phyloP scores from a whole-genome alignment of 1,284 basidiomycete genomes.

The Apiotrichum siamense region DNA sequence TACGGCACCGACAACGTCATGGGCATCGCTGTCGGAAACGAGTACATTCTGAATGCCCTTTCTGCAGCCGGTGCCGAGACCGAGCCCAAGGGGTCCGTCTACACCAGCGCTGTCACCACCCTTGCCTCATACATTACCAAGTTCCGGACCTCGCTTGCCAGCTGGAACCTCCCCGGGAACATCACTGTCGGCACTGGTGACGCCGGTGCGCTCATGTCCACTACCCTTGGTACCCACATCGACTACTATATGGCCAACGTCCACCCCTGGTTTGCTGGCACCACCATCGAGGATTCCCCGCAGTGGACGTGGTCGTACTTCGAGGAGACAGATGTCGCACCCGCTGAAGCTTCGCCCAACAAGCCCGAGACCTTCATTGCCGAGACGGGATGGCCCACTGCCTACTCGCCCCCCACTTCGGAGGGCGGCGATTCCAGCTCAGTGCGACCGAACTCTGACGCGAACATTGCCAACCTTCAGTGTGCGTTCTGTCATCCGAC shows the following conservation, averaged over 20 bases:
- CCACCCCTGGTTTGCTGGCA: conserved; percentile 66
- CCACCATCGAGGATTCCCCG: conserved; percentile 60
- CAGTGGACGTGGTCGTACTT: conserved; percentile 61
- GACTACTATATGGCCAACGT: conserved; percentile 66
- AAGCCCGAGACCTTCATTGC: conserved; percentile 76
- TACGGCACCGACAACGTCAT: conserved; percentile 72
- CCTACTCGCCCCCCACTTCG: not conserved
- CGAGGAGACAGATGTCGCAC: conserved; percentile 55
- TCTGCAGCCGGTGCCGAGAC: conserved; percentile 35
- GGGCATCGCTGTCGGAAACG: conserved; percentile 57
- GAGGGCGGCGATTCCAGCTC: not conserved
- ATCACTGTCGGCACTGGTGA: conserved; percentile 82
- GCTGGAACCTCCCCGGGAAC: conserved; percentile 49
- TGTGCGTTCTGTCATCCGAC: conserved; percentile 46
- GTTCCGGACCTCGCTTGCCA: conserved; percentile 52
- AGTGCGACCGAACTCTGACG: not conserved
- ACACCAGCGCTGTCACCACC: conserved; percentile 43
- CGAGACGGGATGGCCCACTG: conserved; percentile 84
- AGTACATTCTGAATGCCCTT: conserved; percentile 68
- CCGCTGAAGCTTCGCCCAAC: conserved; percentile 50
- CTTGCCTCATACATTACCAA: conserved; percentile 62
- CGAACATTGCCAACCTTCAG: conserved; percentile 16
- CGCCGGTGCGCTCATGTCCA: conserved; percentile 80
- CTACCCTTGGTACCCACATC: conserved; percentile 58
- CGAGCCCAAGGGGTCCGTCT: conserved; percentile 25